A percentile compares a stretch with the other conserved stretches of the same genome.
phyloP scores from a whole-genome alignment of 495 filamentous ascomycete genomes.

The Penicillium crystallinum region DNA sequence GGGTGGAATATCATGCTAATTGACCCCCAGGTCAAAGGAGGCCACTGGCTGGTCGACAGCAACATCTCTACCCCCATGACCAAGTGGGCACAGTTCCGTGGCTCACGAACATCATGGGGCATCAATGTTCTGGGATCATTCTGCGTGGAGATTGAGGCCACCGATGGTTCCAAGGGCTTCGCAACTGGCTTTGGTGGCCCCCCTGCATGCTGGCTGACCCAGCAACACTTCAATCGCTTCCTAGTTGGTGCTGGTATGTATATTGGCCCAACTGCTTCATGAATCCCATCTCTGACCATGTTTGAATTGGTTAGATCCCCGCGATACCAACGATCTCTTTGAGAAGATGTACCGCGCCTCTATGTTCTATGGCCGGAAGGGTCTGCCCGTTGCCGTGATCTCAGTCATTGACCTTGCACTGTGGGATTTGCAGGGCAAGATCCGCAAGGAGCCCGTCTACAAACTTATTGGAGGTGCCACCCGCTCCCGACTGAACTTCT shows the following conservation, averaged over 20 bases:
- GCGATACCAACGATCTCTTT: conserved; percentile 82
- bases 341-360: conserved; percentile 94
- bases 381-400: conserved; percentile 82
- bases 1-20: not conserved
- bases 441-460: conserved; percentile 89
- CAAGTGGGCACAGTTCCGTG: conserved; percentile 77
- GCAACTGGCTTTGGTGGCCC: conserved; percentile 92
- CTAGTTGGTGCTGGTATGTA: conserved; percentile 66
- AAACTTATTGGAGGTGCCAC: conserved; percentile 87
- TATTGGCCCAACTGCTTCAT: not conserved
- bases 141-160: conserved; percentile 85
- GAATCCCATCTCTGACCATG: not conserved
- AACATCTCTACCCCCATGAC: conserved; percentile 91
- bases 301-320: conserved; percentile 52
- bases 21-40: conserved; percentile 58
- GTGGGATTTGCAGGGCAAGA: conserved; percentile 87
- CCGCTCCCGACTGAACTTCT: conserved; percentile 74
- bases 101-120: conserved; percentile 85
- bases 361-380: conserved; percentile 94
- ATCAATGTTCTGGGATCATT: conserved; percentile 94
- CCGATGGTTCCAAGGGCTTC: conserved; percentile 84
- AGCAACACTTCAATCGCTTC: conserved; percentile 88
- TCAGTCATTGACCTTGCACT: conserved; percentile 88
- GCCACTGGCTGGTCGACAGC: conserved; percentile 88
- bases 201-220: conserved; percentile 86